Evolutionary conservation across 2,329 filamentous ascomycete genomes (phyloP).

Genomic region (Neofusicoccum parvum): DNA sequence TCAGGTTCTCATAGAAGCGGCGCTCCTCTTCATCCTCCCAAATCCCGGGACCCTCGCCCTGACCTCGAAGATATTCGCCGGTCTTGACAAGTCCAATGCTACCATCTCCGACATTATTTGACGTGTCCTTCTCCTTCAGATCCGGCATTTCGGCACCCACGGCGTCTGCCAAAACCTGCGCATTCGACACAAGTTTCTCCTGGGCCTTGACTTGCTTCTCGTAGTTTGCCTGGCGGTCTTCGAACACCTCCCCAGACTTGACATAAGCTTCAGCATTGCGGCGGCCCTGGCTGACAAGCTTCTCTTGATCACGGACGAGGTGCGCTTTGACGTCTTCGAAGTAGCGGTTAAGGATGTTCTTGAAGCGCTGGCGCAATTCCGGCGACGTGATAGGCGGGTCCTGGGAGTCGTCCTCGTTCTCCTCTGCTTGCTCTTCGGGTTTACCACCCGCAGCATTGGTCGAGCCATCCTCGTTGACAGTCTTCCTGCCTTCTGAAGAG

Average conservation of each 20-base stretch:
- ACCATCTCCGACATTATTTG: conserved; percentile 66
- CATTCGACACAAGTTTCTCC: conserved; percentile 86
- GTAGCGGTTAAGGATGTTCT: conserved; percentile 81
- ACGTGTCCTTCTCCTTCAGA: conserved; percentile 77
- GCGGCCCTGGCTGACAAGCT: conserved; percentile 80
- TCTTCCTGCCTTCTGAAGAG: conserved; percentile 77
- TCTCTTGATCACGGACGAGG: conserved; percentile 87
- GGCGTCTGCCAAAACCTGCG: conserved; percentile 85
- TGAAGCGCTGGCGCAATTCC: conserved; percentile 83
- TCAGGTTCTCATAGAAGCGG: conserved; percentile 95
- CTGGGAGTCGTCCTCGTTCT: conserved; percentile 56
- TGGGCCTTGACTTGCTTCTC: conserved; percentile 92
- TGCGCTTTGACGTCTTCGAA: conserved; percentile 92
- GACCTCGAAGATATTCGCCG: conserved; percentile 86
- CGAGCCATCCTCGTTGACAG: conserved; percentile 76
- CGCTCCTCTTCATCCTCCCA: conserved; percentile 99
- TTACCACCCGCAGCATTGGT: conserved; percentile 56
- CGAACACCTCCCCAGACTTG: conserved; percentile 96
- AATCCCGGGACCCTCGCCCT: conserved; percentile 88
- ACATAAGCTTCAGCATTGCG: conserved; percentile 98
- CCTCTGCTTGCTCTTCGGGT: conserved; percentile 53
- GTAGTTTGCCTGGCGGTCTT: conserved; percentile 93
- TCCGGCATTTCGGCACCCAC: conserved; percentile 93
- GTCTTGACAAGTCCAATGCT: conserved; percentile 93
- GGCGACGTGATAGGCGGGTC: conserved; percentile 75